Base-by-base conservation (phyloP, 371 early-diverging fungal species). In the Mortierella sp. region DNA sequence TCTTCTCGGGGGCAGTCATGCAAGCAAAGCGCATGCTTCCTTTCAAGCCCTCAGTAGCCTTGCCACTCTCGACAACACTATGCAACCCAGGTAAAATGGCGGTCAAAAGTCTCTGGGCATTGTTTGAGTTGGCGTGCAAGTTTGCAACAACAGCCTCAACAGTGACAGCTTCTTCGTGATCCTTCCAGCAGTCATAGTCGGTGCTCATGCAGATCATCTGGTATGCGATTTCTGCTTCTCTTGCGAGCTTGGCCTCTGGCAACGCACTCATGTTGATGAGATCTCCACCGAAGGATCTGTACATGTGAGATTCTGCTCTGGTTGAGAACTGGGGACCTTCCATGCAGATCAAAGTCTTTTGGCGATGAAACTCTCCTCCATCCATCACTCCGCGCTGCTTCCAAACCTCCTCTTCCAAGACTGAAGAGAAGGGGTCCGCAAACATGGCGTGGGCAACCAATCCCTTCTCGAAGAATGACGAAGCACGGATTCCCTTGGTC, bases 141-240 rank as follows among this genome's bases (percentile, higher is more conserved):
- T 93, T 97, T 49, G 89, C 89, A 87, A 99, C 93, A 43, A 99
- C 99, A 31, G 93, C 92, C 72, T 95, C 95, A 17, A 97, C 97
- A 17, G 93, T 93, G 43, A 99, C 99, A 8, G 92, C 89, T 75
- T 93, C 98, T 84, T 96, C 97, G 26, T 91, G 87, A 61, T 88
- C 93, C 78, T 94, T 91, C 99, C 99, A 99, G 87, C 97, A 96
- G 82, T 99, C 99, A 74, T 98, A 99, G 86, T 99, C 99, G 49
- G 99, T 99, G n/a, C 95, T 90, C 99, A 99, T 99, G 89, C 98
- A 98, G 19, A 99, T 89, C 93, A 97, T 94, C 75, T 96, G 96
- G 80, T 99, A 99, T 15, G 95, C 96, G 63, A 99, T 96, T 86
- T 98, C 99, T 43, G 97, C 97, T 85, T 99, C 99, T 58, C 96